Evolutionary conservation across 441 rosid species (phyloP).

Genomic region (Brassica balearica): DNA sequence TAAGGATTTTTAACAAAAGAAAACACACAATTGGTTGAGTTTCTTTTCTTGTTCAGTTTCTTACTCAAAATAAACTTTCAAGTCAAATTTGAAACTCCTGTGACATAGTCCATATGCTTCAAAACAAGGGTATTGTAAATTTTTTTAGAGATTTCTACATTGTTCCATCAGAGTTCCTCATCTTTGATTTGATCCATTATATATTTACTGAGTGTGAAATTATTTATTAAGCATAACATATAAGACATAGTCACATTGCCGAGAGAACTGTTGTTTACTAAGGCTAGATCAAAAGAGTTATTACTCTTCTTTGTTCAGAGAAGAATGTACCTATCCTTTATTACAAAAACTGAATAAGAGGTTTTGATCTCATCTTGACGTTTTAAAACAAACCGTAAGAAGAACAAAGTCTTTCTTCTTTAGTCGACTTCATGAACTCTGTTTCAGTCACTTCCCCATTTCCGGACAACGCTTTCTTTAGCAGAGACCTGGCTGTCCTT

Average conservation of each 20-base stretch:
- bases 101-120: not conserved
- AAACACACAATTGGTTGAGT: constrained; percentile 8
- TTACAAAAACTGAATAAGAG: too few relatives aligned
- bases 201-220: too few relatives aligned
- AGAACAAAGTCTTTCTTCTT: too few relatives aligned
- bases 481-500: constrained; percentile 61
- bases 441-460: constrained; percentile 81
- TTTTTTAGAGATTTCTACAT: not conserved
- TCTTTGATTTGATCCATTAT: too few relatives aligned
- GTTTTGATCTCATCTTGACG: not conserved
- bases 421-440: not conserved
- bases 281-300: not conserved
- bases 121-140: not conserved
- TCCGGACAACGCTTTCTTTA: constrained; percentile 72
- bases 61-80: not conserved
- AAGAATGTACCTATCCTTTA: not conserved
- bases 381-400: not conserved
- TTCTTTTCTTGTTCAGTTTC: not conserved
- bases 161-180: too few relatives aligned
- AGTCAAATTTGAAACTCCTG: not conserved
- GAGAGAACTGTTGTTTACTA: constrained; percentile 1
- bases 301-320: constrained; percentile 9
- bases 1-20: not conserved
- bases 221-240: too few relatives aligned
- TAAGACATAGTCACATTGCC: not conserved